phyloP scores from a whole-genome alignment of 73 alveolate genomes.

The Paramecium bursaria region DNA sequence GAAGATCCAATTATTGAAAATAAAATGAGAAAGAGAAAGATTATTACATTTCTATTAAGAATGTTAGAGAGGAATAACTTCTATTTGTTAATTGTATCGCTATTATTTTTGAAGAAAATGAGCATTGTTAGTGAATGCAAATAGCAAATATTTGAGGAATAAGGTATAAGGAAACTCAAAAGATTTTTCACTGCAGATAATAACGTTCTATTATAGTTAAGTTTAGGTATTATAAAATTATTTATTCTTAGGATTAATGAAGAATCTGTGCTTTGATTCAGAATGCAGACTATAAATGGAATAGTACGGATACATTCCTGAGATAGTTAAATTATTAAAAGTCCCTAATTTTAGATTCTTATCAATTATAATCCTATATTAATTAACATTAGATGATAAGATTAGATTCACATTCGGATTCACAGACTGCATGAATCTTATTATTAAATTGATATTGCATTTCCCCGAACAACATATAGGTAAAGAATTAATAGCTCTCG shows the following conservation, averaged over 20 bases:
- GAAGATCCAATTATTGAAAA: conserved; percentile 96
- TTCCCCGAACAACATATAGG: conserved; percentile 98
- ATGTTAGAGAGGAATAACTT: conserved; percentile 94
- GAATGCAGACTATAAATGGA: conserved; percentile 88
- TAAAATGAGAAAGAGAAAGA: conserved; percentile 92
- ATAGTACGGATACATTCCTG: conserved; percentile 89
- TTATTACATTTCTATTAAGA: conserved; percentile 82
- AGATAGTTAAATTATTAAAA: conserved; percentile 88
- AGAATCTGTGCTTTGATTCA: conserved; percentile 93
- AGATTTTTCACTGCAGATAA: conserved; percentile 88
- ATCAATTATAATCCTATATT: conserved; percentile 88
- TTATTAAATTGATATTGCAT: conserved; percentile 87
- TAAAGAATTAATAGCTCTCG: conserved; percentile 93
- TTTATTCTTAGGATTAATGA: conserved; percentile 83
- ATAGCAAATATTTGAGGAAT: conserved; percentile 91
- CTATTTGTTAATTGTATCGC: conserved; percentile 89
- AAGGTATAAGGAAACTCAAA: conserved; percentile 89
- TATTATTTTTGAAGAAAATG: conserved; percentile 93
- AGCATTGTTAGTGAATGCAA: conserved; percentile 92
- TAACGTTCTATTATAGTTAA: conserved; percentile 77
- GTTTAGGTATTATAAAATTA: conserved; percentile 12
- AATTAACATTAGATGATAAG: conserved; percentile 93
- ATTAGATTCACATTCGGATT: conserved; percentile 93
- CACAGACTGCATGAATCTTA: conserved; percentile 94
- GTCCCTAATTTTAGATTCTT: conserved; percentile 94